A percentile compares a stretch with the other conserved stretches of the same genome.
phyloP scores from a whole-genome alignment of 345 rosid species.

The Crucihimalaya himalaica region DNA sequence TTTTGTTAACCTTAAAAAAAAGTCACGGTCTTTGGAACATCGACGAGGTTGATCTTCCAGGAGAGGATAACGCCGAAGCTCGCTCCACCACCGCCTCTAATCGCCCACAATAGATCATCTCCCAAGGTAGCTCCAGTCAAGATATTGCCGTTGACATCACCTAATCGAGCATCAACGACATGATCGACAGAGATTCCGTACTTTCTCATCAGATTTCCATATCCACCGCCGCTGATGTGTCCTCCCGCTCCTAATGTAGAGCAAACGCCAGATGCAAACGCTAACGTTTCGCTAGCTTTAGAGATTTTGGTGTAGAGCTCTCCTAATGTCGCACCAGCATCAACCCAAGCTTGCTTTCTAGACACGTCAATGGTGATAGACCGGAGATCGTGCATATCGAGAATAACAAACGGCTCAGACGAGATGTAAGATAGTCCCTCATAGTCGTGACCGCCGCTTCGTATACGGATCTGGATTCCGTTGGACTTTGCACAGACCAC shows the following conservation, averaged over 20 bases:
- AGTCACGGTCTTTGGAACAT: slow-evolving; percentile 48
- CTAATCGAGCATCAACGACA: slow-evolving; percentile 53
- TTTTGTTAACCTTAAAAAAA: slow-evolving; percentile 37
- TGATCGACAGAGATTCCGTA: slow-evolving; percentile 55
- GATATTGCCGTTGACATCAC: slow-evolving; percentile 49
- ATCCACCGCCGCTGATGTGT: slow-evolving; percentile 58
- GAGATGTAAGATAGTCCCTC: slow-evolving; percentile 42
- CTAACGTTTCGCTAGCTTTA: slow-evolving; percentile 45
- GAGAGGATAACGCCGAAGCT: slow-evolving; percentile 58
- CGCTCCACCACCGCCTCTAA: slow-evolving; percentile 59
- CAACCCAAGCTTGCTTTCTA: slow-evolving; percentile 48
- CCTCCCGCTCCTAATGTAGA: slow-evolving; percentile 52
- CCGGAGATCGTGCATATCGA: slow-evolving; percentile 51
- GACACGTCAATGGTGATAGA: slow-evolving; percentile 44
- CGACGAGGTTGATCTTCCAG: slow-evolving; percentile 51
- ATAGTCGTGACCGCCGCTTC: no score
- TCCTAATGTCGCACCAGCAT: slow-evolving; percentile 58
- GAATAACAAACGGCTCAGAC: slow-evolving; percentile 28
- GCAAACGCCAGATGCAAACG: slow-evolving; percentile 52
- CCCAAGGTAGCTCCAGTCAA: slow-evolving; percentile 51
- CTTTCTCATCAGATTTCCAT: slow-evolving; percentile 56
- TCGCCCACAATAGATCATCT: slow-evolving; percentile 63
- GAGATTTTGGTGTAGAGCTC: slow-evolving; percentile 53
- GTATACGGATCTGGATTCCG: slow-evolving; percentile 29
- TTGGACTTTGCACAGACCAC: slow-evolving; percentile 39